Base-by-base conservation (phyloP, 1,284 basidiomycete species). In the Cutaneotrichosporon cyanovorans region DNA sequence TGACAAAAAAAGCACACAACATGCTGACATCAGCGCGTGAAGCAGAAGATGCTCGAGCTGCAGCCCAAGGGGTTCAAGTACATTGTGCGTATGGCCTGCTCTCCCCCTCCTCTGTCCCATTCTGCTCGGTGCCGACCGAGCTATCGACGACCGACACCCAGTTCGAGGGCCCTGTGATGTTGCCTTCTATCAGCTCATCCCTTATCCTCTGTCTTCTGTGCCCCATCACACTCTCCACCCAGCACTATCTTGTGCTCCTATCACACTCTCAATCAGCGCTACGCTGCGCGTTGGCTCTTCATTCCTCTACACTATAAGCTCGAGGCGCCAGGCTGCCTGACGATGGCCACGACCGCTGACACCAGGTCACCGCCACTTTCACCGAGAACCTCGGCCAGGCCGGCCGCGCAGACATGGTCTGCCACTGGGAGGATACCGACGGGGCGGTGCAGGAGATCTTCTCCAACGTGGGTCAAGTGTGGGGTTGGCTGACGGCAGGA, bases 371-470 rank as follows among this genome's bases (percentile, higher is more conserved):
- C 20, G 50, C 60, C 11, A 65, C 65, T 10, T 48, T 68, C 30
- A 59, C 60, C 8, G 63, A 69, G 53, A 69, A 69, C 48, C 56
- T 63, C 20, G 67, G 67, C 33, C 67, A 69, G 49, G 67, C 63
- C 14, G 67, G 65, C 19, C 53, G 67, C 36, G 67, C 66, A n/a
- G 67, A 69, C 53, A 62, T 69, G 62, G 58, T 62, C 19, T 68
- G 66, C 53, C 67, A 69, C 53, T 69, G 67, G 67, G 67, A 69
- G 58, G 66, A 67, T 40, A 59, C 63, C 11, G 67, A 69, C 50
- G 39, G 43, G 0, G 67, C 58, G 16, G 48, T 66, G 14, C 67
- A 69, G 50, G 67, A 69, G 43, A 66, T 69, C 56, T 69, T 43
- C 48, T 63, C 59, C 35, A 69, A 69, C 53, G 66, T 67, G 38